Conservation (phyloP, 768 basidiomycete genomes). For the Nidula microcarpa region DNA sequence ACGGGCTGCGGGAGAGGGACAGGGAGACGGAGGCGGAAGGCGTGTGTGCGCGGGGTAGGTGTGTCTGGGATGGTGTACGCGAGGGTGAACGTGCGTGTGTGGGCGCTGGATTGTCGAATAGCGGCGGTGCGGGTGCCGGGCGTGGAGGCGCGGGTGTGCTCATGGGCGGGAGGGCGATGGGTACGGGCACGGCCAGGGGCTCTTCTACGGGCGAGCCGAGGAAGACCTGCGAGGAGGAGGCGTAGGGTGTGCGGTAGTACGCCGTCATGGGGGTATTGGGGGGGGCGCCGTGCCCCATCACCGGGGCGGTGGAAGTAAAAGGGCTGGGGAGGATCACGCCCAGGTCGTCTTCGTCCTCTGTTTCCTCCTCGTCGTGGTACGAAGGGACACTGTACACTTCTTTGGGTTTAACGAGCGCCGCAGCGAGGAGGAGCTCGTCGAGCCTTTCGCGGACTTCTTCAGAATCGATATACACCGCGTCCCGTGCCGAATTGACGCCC, state of each 20-base stretch:
- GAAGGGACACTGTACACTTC: background rate
- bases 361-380: conserved; percentile 6
- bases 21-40: too few relatives aligned
- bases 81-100: too few relatives aligned
- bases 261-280: conserved; percentile 14
- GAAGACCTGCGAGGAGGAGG: conserved; percentile 23
- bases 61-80: background rate
- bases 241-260: conserved; percentile 10
- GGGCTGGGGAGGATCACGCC: background rate
- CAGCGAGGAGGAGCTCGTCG: conserved; percentile 16
- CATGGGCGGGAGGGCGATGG: too few relatives aligned
- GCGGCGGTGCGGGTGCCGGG: background rate
- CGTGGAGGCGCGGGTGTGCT: background rate
- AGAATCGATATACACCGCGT: conserved; percentile 33
- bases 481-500: conserved; percentile 9
- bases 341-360: background rate
- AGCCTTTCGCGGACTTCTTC: conserved; percentile 22
- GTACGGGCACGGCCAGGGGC: too few relatives aligned
- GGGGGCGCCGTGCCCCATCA: conserved; percentile 4
- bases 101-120: background rate
- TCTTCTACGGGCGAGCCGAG: conserved; percentile 9
- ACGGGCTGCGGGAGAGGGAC: too few relatives aligned
- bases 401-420: background rate
- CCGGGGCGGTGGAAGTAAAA: background rate
- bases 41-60: background rate